Evolutionary conservation across 768 basidiomycete species (phyloP).

Genomic region (Suillus alpinus): DNA sequence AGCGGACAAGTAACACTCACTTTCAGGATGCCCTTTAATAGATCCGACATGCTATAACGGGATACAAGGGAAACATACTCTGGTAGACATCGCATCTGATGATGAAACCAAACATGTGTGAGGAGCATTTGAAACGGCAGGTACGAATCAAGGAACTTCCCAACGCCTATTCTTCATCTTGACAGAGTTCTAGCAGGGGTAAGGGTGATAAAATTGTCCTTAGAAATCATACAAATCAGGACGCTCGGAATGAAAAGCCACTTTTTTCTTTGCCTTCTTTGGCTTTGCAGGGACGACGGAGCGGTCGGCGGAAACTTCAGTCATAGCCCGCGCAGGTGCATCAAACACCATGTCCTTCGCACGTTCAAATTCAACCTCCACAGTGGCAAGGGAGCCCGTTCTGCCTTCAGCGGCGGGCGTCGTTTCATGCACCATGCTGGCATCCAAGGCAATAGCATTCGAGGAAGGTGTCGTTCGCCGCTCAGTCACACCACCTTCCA

Average conservation of each 20-base stretch:
- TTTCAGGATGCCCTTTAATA: background rate
- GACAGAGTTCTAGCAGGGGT: background rate
- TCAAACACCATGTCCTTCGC: constrained; percentile 10
- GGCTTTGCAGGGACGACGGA: constrained; percentile 16
- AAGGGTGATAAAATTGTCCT: constrained; percentile 12
- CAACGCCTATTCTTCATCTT: background rate
- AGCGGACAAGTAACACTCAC: background rate
- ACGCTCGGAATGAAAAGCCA: constrained; percentile 64
- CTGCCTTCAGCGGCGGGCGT: constrained; percentile 8
- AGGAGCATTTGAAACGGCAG: background rate
- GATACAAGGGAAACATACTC: background rate
- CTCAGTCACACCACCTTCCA: constrained; percentile 82
- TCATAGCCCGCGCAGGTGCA: constrained; percentile 5
- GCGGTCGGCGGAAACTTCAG: constrained; percentile 10
- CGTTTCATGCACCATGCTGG: constrained; percentile 9
- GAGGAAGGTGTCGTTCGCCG: constrained; percentile 59
- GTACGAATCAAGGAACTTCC: background rate
- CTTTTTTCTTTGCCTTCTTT: constrained; percentile 61
- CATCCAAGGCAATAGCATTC: constrained; percentile 20
- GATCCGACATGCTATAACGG: background rate
- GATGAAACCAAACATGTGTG: background rate
- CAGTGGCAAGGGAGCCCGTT: constrained; percentile 31
- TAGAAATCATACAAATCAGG: constrained; percentile 77
- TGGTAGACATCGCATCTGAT: background rate
- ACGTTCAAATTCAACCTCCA: constrained; percentile 46